These are phyloP conservation scores for Linum tenue DNA, from an alignment of 345 rosid species.

Conservation along the genomic window DNA sequence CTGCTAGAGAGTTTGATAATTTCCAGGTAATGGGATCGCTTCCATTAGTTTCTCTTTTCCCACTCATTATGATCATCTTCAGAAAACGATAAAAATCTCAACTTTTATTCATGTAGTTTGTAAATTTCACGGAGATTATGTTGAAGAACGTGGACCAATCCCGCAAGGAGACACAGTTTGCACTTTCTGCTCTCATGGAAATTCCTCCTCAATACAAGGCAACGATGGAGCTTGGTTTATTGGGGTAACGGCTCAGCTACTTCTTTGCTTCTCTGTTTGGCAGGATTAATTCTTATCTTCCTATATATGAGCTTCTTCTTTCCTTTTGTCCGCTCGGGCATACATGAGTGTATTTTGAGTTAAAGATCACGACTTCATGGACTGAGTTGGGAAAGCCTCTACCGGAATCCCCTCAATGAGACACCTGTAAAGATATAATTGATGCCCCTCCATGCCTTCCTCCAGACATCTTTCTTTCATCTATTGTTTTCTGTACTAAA, in stretches of 20 bases:
- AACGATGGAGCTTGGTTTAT: background rate
- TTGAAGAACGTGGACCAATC: background rate
- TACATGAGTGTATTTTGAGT: background rate
- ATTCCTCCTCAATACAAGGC: conserved; percentile 6
- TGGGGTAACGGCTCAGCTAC: background rate
- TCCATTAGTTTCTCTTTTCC: background rate
- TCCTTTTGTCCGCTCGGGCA: background rate
- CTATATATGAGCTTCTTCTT: background rate
- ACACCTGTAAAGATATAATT: too few relatives aligned
- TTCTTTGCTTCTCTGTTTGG: background rate
- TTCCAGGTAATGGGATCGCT: background rate
- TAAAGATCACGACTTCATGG: too few relatives aligned
- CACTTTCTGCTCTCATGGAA: conserved; percentile 5
- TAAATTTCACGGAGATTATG: conserved; percentile 4
- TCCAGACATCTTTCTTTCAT: background rate
- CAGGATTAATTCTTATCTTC: background rate
- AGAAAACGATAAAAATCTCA: background rate
- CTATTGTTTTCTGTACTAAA: background rate
- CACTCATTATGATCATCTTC: background rate
- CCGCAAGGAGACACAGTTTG: conserved; percentile 2
- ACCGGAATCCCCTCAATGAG: too few relatives aligned
- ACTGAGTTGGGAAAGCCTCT: too few relatives aligned
- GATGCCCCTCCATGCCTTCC: background rate
- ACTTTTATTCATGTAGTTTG: background rate
- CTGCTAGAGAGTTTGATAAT: conserved; percentile 1